Evolutionary conservation across 345 rosid genomes (phyloP), one percentile per base, ranked within the genome.

Genomic region (Dimocarpus longan): DNA sequence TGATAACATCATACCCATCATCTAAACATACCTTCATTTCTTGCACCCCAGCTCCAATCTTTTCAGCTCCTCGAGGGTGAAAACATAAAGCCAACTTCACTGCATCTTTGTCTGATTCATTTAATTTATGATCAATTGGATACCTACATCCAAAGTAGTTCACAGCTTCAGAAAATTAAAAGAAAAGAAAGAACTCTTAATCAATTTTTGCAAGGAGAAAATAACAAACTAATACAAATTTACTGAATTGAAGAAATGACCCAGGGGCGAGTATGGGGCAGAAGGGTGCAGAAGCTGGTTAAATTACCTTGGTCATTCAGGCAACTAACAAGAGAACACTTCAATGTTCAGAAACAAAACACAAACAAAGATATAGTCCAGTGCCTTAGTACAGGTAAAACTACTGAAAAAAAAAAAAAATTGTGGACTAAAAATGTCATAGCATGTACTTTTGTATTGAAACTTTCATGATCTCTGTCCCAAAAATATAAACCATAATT

Each of bases 61-160:
- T 96, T 80, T 93, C 94, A 50, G 84, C 88, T 52, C 82, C 74
- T 59, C 87, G 91, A 37, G 99, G 99, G 80, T 96, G 99, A 46
- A 94, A 96, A 81, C 73, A 75, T 63, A 96, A 79, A 15, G 88
- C 95, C 86, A 56, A 85, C 87, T 74, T 84, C 87, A 96, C 73
- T 3, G 68, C 70, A 1, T 59, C 68, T 77, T 84, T 84, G 79
- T 93, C 98, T 4, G 64, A 50, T 64, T 89, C 97, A 80, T 77
- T 87, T 79, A 96, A 75, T 7, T 65, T 76, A 4, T 87, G 90
- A 84, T 89, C 80, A 54, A 91, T 81, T 24, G 89, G 89, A 80
- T 91, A 88, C 85, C 98, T 96, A 52, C 78, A 84, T 39, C 3
- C 9, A 82, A 6, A 43, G 42, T n/a, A 64, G 37, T 57, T 28